Conservation (phyloP, 1,284 basidiomycete species). For the Blastosporella zonata region DNA sequence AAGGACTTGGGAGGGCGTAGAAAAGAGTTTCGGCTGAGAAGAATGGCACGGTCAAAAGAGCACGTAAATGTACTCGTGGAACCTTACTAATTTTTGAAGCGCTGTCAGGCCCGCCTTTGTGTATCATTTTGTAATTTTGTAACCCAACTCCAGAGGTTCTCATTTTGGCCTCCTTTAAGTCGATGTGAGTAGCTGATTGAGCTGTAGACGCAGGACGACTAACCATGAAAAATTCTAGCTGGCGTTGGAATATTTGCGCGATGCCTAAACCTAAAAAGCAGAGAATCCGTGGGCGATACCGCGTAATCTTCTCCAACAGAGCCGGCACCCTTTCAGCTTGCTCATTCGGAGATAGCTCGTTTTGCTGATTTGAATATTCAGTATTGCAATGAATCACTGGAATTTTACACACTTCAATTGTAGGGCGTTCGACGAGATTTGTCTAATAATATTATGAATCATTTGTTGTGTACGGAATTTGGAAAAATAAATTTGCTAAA, state of each 20-base stretch:
- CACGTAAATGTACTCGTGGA: not conserved
- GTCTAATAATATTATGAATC: constrained; percentile 46
- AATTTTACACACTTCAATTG: constrained; percentile 35
- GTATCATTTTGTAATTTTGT: constrained; percentile 49
- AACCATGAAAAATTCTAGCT: constrained; percentile 23
- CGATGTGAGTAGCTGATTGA: not conserved
- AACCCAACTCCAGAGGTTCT: constrained; percentile 32
- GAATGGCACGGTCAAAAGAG: not conserved
- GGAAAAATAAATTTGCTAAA: not conserved
- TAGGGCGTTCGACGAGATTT: constrained; percentile 58
- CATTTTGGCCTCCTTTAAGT: constrained; percentile 6
- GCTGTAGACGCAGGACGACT: constrained; percentile 1
- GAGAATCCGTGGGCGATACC: constrained; percentile 55
- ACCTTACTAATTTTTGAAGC: not conserved
- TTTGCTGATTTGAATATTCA: constrained; percentile 41
- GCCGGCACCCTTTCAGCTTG: constrained; percentile 45
- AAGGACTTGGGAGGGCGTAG: constrained; percentile 66
- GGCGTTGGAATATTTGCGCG: constrained; percentile 49
- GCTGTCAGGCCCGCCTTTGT: constrained; percentile 19
- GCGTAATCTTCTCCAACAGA: constrained; percentile 55
- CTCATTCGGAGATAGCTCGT: constrained; percentile 56
- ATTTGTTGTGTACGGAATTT: no score
- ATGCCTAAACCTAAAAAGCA: constrained; percentile 77
- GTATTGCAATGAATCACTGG: no score
- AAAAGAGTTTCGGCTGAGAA: constrained; percentile 51